Evolutionary conservation across 2,329 filamentous ascomycete species (phyloP), one percentile per base, ranked within the genome.

Genomic region (Daldinia sp.): DNA sequence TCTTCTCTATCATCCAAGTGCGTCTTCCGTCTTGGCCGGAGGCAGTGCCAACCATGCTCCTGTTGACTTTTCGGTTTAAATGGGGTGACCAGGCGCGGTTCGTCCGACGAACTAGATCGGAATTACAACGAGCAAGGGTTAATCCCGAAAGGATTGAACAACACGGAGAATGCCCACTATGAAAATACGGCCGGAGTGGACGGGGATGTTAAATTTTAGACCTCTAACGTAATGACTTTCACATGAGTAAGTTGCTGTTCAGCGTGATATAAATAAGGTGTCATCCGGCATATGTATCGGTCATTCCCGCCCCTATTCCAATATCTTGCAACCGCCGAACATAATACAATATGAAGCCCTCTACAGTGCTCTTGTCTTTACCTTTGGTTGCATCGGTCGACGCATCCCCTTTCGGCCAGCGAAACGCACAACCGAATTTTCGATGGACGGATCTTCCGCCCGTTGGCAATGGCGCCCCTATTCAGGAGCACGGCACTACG

Each of bases 381-480:
- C 46, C 46, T 30, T 50, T 12, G 46, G 46, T 20, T 13, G 13
- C 23, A 30, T 50, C 46, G 26, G 46, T 50, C 13, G 26, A 10
- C 6, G 26, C 46, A 50, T 50, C 46, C 46, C 13, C 46, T 30
- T 15, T 13, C 26, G 26, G 46, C 15, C 46, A 50, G 26, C 46
- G 20, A 89, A 71, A 87, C n/a, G 50, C 5, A 1, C 33, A 26
- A 13, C 28, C 13, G 20, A 50, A 51, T 4, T 62, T 56, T 15
- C 58, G 20, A 5, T 68, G 66, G 66, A 37, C 59, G 10, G 35
- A 65, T 30, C 58, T 68, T n/a, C 58, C 65, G 15, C 37, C 53
- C 13, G 58, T 68, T 9, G 61, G 57, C n/a, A 48, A 58, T 13
- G 65, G 57, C 30, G 41, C 50, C 13, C 26, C 65, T 1, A 61